Evolutionary conservation across 2,329 filamentous ascomycete species (phyloP), one percentile per base, ranked within the genome.

Genomic region (Colletotrichum musae): DNA sequence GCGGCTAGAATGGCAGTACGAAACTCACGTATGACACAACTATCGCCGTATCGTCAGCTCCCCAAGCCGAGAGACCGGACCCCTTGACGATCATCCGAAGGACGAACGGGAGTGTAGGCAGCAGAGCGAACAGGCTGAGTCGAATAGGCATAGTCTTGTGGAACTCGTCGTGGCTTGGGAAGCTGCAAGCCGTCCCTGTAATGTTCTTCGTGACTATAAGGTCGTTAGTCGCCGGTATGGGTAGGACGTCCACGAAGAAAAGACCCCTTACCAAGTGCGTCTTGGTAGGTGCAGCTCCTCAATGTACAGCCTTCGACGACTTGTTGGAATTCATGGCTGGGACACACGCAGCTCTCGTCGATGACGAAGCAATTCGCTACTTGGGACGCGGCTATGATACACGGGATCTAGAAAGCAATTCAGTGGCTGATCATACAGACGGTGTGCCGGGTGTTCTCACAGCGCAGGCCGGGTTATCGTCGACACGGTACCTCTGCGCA

Each of bases 21-120:
- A 18, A 18, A 18, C 18, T 45, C 16, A 69, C 67, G 4, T 69
- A 69, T 67, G 56, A 43, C 5, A 41, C 7, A 2, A 69, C 2
- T 15, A 69, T 67, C 2, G 62, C 56, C 2, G 65, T 60, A 10
- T 69, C 67, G 24, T 69, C 67, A n/a, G 18, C 45, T 6, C 67
- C 67, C 36, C 62, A 66, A 0, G 51, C 7, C 4, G 56, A 51
- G 9, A 69, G 12, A 9, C 43, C 6, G 2, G 62, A 62, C 2
- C 41, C n/a, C 4, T 69, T 69, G 4, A 54, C 53, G 12, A 60
- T 6, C 2, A 57, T 13, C 2, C 67, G 67, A 6, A 69, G 36
- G 1, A 69, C 4, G 18, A 69, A 47, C 1, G 67, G 56, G 9
- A 69, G 26, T 0, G 62, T 60, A 2, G 67, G 62, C 4, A 69